Base-by-base conservation (phyloP, 2,329 filamentous ascomycete species). In the Epichloe sp. region DNA sequence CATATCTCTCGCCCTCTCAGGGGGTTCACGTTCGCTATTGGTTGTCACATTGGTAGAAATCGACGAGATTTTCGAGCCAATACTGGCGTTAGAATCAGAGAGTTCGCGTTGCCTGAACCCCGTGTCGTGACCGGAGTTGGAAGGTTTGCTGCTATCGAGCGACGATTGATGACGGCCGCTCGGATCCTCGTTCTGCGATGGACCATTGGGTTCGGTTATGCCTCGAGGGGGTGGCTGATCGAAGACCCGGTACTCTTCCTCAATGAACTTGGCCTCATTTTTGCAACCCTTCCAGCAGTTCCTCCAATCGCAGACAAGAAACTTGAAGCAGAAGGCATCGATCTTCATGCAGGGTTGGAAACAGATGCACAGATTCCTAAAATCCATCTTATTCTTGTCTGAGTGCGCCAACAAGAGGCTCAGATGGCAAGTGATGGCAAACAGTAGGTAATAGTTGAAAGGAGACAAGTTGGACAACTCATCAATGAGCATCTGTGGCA, bases 381-480 rank as follows among this genome's bases (percentile, higher is more conserved):
- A 95, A 64, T 95, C 88, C 91, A 97, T 97, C 72, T 95, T 95
- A 77, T 96, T 97, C 73, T 91, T 90, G 57, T 94, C 88, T 23
- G 89, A 86, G 66, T 95, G 91, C 1, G 88, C 89, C 59, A 95
- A 82, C 10, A 97, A 77, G 26, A 96, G 78, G 60, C 89, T 95
- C 47, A 97, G 82, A 62, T 97, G 91, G 68, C 91, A 96, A 36
- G 91, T 97, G 59, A 96, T 95, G 60, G 91, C 91, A 65, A 97
- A 97, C 5, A 97, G 81, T 14, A 97, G 83, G 63, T 97, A 96
- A 70, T 97, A 97, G 70, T 96, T 95, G 74, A 93, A 96, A 0
- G 91, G 91, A 6, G 91, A 87, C n/a, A 97, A 76, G 59, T 88
- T 90, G 1, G 91, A 95, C 3, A 97, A 80, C 66, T 95, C 88